Base-by-base conservation (phyloP, 2,329 filamentous ascomycete genomes). In the Botrytis paeoniae region DNA sequence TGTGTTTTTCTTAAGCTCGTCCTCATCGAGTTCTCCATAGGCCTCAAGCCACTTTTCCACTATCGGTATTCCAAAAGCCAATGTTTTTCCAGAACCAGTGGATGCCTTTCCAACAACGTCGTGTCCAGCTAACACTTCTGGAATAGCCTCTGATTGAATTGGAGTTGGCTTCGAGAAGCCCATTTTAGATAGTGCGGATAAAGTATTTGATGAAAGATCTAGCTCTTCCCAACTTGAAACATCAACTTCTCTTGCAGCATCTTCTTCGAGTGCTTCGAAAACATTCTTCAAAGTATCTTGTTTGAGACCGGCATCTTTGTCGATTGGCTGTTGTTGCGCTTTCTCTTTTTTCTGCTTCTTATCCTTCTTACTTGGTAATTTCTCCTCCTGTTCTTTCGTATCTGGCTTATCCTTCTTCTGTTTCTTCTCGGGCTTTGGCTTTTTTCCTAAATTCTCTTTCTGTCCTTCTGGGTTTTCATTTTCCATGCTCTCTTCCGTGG, bases 41-140 rank as follows among this genome's bases (percentile, higher is more conserved):
- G 81, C 82, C 74, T 88, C 87, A 10, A 99, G 83, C 86, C 92
- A 98, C 72, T 88, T 87, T 82, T 99, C 95, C 16, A 98, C 85
- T 72, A 99, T 96, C 0, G 96, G 96, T 75, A 99, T 94, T 1
- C 92, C 94, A 82, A 97, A 99, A 0, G 96, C 95, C 62, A 99
- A 85, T 0, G 96, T 99, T 83, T 99, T 99, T 78, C 96, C 96
- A 22, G 96, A 98, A 76, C 96, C 96, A 0, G 96, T 99, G 18
- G 95, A 92, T 2, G 96, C 96, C 83, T 99, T 99, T 60, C 96
- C 96, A 76, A 99, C 92, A 25, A 98, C 92, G 82, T 99, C 95
- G 80, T 93, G 92, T 0, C 95, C 95, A 9, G 89, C 88, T 32
- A 95, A 81, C 63, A 98, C 93, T 70, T 93, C 88, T 0, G 96